These are phyloP conservation scores for Tinospora cordifolia DNA, from an alignment of 164 flowering plant species.

Conservation along the genomic window DNA sequence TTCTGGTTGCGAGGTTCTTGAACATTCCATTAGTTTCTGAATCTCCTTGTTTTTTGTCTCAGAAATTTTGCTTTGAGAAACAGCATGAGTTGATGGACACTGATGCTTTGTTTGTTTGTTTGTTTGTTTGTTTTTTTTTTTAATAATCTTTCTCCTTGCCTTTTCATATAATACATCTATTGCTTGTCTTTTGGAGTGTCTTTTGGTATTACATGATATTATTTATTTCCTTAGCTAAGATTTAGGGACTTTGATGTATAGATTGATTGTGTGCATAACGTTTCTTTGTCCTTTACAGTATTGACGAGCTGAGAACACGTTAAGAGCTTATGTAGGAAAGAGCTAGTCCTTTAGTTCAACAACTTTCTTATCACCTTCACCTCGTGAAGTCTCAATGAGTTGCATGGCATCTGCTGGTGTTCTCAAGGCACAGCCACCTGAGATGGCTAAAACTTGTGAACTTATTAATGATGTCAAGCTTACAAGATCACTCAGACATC, in stretches of 20 bases:
- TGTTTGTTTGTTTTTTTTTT: too few relatives aligned
- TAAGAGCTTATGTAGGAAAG: slow-evolving; percentile 8
- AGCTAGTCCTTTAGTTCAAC: slow-evolving; percentile 34
- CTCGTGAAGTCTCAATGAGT: slow-evolving; percentile 20
- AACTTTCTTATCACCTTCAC: slow-evolving; percentile 45
- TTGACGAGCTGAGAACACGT: slow-evolving; percentile 29
- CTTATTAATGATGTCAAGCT: slow-evolving; percentile 21
- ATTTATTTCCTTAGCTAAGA: not conserved
- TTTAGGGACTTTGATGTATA: not conserved
- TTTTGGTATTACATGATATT: not conserved
- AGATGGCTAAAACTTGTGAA: slow-evolving; percentile 13
- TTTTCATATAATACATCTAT: too few relatives aligned
- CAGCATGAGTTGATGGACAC: too few relatives aligned
- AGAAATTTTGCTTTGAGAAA: too few relatives aligned
- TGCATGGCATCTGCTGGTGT: slow-evolving; percentile 14
- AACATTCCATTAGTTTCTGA: too few relatives aligned
- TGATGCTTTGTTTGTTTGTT: too few relatives aligned
- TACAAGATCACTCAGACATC: slow-evolving; percentile 32
- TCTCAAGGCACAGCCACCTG: slow-evolving; percentile 18
- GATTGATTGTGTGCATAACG: not conserved
- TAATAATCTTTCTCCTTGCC: too few relatives aligned
- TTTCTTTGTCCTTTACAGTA: slow-evolving; percentile 13
- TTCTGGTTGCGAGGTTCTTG: too few relatives aligned
- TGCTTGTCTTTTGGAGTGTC: not conserved
- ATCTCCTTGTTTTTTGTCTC: too few relatives aligned